phyloP scores from a whole-genome alignment of 768 basidiomycete species.

The Lactarius hengduanensis region DNA sequence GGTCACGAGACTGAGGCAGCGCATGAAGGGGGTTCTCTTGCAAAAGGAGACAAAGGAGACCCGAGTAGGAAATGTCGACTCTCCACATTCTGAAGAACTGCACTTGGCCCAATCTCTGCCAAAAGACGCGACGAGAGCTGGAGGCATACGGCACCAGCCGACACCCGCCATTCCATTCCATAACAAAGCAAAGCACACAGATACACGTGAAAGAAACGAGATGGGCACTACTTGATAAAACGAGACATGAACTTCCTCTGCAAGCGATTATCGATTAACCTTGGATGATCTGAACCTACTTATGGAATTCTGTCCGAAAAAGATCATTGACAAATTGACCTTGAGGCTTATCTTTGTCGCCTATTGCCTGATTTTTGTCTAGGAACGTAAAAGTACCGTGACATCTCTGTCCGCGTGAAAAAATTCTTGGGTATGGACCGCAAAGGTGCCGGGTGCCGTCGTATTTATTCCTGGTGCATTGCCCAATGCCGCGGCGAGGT shows the following conservation, averaged over 20 bases:
- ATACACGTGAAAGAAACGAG: conserved; percentile 2
- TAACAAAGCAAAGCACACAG: neutral
- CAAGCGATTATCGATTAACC: conserved; percentile 11
- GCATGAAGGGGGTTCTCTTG: neutral
- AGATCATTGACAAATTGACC: conserved; percentile 95
- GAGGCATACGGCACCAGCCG: neutral
- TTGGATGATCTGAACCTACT: conserved; percentile 48
- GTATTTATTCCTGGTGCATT: conserved; percentile 72
- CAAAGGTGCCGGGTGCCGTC: conserved; percentile 77
- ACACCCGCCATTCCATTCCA: neutral
- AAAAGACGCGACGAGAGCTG: neutral
- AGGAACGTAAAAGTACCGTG: neutral
- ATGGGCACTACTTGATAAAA: conserved; percentile 62
- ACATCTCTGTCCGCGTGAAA: neutral
- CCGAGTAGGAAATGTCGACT: neutral
- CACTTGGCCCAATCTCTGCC: neutral
- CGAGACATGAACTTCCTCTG: conserved; percentile 88
- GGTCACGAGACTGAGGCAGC: too few relatives aligned
- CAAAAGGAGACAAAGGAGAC: neutral
- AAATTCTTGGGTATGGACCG: conserved; percentile 46
- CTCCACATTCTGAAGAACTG: neutral
- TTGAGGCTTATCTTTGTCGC: conserved; percentile 56
- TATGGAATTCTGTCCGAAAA: conserved; percentile 90
- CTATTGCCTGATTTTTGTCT: conserved; percentile 98
- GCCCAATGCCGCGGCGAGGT: conserved; percentile 88